phyloP scores from a whole-genome alignment of 2,329 filamentous ascomycete species.

The Hymenoscyphus fructigenus region DNA sequence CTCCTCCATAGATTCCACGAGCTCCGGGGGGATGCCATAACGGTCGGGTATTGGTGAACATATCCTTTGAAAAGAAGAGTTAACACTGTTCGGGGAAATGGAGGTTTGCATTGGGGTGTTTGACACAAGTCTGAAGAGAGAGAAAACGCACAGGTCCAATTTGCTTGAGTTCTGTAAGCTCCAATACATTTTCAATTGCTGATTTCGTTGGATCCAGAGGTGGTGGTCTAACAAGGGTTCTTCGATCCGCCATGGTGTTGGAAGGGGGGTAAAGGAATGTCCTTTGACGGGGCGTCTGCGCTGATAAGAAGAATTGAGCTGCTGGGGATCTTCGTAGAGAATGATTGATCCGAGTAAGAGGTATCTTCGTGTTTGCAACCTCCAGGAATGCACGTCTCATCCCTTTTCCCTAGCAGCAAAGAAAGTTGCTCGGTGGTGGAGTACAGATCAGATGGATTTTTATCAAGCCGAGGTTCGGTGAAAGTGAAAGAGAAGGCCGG shows the following conservation, averaged over 20 bases:
- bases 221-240: slow-evolving; percentile 73
- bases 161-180: slow-evolving; percentile 75
- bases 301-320: background rate
- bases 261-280: background rate
- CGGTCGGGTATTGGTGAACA: slow-evolving; percentile 91
- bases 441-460: background rate
- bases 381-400: background rate
- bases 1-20: slow-evolving; percentile 89
- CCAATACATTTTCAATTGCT: slow-evolving; percentile 84
- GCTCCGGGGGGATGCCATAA: slow-evolving; percentile 92
- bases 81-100: slow-evolving; percentile 1
- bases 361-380: background rate
- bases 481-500: background rate
- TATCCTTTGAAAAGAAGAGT: slow-evolving; percentile 55
- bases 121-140: background rate
- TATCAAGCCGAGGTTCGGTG: slow-evolving; percentile 1
- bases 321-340: background rate
- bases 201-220: slow-evolving; percentile 70
- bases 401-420: background rate
- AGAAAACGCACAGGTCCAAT: slow-evolving; percentile 64
- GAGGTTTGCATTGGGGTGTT: background rate
- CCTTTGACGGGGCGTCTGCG: background rate
- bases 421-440: background rate
- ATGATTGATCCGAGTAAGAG: background rate
- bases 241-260: slow-evolving; percentile 33